Evolutionary conservation across 176 grass and related monocot species (phyloP).

Genomic region (Lolium perenne): DNA sequence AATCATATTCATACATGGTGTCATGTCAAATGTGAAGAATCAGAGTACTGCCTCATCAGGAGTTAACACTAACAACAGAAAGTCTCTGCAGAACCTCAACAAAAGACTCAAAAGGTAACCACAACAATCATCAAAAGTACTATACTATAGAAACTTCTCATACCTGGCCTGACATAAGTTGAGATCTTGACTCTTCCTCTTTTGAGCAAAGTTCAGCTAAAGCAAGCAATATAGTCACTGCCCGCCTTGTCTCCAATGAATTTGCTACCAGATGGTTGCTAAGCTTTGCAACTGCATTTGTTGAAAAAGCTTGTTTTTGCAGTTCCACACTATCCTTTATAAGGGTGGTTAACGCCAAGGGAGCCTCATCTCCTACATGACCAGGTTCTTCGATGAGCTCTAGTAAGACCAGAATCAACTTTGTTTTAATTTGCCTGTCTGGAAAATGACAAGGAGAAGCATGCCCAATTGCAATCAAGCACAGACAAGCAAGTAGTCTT

Average conservation of each 20-base stretch:
- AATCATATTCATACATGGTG: slow-evolving; percentile 23
- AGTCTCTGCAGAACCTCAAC: slow-evolving; percentile 26
- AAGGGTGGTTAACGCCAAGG: slow-evolving; percentile 79
- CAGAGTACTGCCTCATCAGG: slow-evolving; percentile 5
- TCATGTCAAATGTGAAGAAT: background rate
- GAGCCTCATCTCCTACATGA: slow-evolving; percentile 87
- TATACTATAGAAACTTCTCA: slow-evolving; percentile 33
- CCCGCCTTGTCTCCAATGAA: slow-evolving; percentile 64
- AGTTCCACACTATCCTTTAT: slow-evolving; percentile 86
- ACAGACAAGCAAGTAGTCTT: slow-evolving; percentile 89
- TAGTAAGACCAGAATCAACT: slow-evolving; percentile 84
- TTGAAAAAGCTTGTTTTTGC: slow-evolving; percentile 81
- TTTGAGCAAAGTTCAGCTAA: slow-evolving; percentile 94
- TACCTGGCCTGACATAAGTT: slow-evolving; percentile 65
- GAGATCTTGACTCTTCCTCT: slow-evolving; percentile 81
- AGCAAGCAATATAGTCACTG: slow-evolving; percentile 85
- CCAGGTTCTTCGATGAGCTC: slow-evolving; percentile 91
- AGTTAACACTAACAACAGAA: slow-evolving; percentile 40
- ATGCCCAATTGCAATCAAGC: slow-evolving; percentile 80
- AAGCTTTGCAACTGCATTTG: slow-evolving; percentile 80
- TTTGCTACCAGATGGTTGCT: slow-evolving; percentile 65
- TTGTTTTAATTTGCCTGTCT: slow-evolving; percentile 88
- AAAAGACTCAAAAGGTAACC: slow-evolving; percentile 22
- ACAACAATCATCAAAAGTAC: slow-evolving; percentile 1
- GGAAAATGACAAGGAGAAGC: slow-evolving; percentile 67